Evolutionary conservation across 495 filamentous ascomycete species (phyloP), one percentile per base, ranked within the genome.

Genomic region (Aspergillus wentii): DNA sequence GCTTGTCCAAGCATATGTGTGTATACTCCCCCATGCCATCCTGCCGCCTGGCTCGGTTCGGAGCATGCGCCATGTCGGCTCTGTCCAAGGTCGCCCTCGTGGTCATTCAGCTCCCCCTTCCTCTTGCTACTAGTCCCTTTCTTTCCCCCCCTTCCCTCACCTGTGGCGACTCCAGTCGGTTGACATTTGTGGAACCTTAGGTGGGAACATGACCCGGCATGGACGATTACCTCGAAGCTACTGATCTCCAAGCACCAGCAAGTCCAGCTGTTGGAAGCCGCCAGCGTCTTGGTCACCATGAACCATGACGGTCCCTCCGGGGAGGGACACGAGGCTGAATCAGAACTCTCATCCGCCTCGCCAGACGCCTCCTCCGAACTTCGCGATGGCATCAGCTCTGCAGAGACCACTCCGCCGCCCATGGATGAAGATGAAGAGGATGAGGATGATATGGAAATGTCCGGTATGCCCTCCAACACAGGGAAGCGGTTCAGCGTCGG

Each of bases 1-100:
- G 92, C 83, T 82, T 98, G 74, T 92, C 87, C 62, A 98, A 98
- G 80, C 92, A 98, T 83, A 88, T 96, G 92, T 98, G 83, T 81
- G 92, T 96, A 80, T 76, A 45, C 49, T 51, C 52, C 51, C 59
- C 54, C 61, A 47, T 60, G 57, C 51, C 61, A 60, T 59, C 64
- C 66, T 63, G 59, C 60, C 64, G 51, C 52, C 52, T 49, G 49
- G 52, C 56, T 62, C 55, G 54, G 50, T 54, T 50, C 49, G 58
- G 58, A 56, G 46, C 45, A 56, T 68, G 60, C 56, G 50, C 58
- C 60, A 68, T 57, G 60, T 66, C 48, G 62, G 64, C 64, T 66
- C 62, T 64, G 61, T 61, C 45, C 62, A 60, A 48, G 64, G 62
- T 66, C 64, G 64, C 62, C 62, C 46, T 64, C 64, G 62, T 68